Conservation (phyloP, 345 rosid genomes). For the Brassica nigra region DNA sequence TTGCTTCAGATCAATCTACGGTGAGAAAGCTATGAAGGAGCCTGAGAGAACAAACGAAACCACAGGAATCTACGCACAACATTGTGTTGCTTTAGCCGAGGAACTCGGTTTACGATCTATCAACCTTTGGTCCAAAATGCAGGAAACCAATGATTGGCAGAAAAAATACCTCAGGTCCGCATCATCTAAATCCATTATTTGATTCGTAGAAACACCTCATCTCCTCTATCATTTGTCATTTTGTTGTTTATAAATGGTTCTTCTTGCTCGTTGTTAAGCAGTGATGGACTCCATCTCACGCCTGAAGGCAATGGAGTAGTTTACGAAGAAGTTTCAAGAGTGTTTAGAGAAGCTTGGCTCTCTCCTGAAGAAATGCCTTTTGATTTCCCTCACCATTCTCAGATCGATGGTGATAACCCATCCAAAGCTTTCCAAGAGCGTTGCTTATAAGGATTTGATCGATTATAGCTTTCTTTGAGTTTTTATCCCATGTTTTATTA, state of each 20-base stretch:
- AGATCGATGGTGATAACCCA: constrained; percentile 64
- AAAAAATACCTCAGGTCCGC: constrained; percentile 66
- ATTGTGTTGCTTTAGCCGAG: constrained; percentile 64
- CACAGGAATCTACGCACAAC: constrained; percentile 72
- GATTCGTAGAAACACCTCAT: not conserved
- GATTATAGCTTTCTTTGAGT: not conserved
- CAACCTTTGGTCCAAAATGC: constrained; percentile 90
- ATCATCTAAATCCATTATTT: constrained; percentile 11
- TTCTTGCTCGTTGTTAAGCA: constrained; percentile 41
- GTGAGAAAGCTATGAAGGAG: constrained; percentile 67
- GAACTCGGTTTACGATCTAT: constrained; percentile 61
- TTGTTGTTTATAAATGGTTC: constrained; percentile 8
- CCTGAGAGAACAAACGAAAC: constrained; percentile 80
- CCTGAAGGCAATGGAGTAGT: constrained; percentile 77
- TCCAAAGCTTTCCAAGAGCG: constrained; percentile 62
- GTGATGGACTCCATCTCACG: constrained; percentile 88
- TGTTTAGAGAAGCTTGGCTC: constrained; percentile 70
- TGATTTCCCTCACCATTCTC: constrained; percentile 81
- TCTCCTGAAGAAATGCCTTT: constrained; percentile 68
- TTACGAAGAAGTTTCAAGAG: constrained; percentile 54
- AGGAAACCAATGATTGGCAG: constrained; percentile 81
- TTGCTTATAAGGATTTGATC: constrained; percentile 36
- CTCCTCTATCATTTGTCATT: not conserved
- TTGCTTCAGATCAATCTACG: constrained; percentile 60
- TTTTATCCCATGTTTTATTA: not conserved